These are phyloP conservation scores for Calycina marina DNA, from an alignment of 2,329 filamentous ascomycete genomes.

Conservation along the genomic window DNA sequence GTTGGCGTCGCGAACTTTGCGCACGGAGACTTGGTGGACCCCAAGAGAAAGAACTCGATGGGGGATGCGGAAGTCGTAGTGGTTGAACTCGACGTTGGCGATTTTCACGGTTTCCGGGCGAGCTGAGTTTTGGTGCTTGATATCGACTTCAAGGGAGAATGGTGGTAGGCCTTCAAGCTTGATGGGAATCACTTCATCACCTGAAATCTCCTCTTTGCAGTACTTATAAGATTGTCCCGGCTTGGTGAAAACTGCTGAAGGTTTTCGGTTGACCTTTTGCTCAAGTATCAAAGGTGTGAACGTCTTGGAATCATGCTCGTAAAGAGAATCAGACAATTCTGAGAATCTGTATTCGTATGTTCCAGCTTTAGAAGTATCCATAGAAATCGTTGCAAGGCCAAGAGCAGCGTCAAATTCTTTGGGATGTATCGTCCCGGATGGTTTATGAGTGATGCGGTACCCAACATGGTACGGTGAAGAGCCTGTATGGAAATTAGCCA, in stretches of 20 bases:
- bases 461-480: slow-evolving; percentile 69
- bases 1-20: slow-evolving; percentile 73
- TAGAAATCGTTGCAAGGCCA: slow-evolving; percentile 60
- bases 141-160: slow-evolving; percentile 81
- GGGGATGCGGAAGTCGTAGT: slow-evolving; percentile 71
- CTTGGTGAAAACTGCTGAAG: slow-evolving; percentile 66
- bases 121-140: slow-evolving; percentile 76
- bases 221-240: slow-evolving; percentile 92
- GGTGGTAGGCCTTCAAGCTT: slow-evolving; percentile 70
- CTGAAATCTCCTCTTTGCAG: slow-evolving; percentile 70
- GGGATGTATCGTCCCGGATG: slow-evolving; percentile 47
- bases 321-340: slow-evolving; percentile 71
- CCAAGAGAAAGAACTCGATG: slow-evolving; percentile 74
- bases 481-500: slow-evolving; percentile 32
- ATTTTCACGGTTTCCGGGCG: slow-evolving; percentile 72
- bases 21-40: slow-evolving; percentile 78
- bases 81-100: slow-evolving; percentile 59
- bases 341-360: slow-evolving; percentile 76
- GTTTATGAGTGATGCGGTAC: slow-evolving; percentile 65
- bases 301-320: slow-evolving; percentile 55
- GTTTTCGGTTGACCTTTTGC: slow-evolving; percentile 74
- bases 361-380: slow-evolving; percentile 77
- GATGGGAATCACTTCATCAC: slow-evolving; percentile 80
- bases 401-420: slow-evolving; percentile 67
- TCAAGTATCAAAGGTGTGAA: slow-evolving; percentile 55